These are phyloP conservation scores for Neohortaea acidophila DNA, from an alignment of 495 filamentous ascomycete species.

Conservation along the genomic window DNA sequence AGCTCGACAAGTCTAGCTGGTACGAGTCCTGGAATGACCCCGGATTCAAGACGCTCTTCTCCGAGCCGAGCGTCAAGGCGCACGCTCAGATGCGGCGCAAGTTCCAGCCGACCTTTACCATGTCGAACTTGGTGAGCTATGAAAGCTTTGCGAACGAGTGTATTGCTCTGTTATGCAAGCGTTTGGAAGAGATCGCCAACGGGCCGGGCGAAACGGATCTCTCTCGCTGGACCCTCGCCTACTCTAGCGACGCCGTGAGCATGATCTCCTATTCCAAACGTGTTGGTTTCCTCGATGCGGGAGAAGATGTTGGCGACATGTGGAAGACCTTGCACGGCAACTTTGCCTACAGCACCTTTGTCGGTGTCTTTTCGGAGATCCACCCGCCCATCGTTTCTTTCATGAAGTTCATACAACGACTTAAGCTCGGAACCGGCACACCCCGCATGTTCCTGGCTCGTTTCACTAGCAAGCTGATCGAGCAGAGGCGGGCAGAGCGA, in stretches of 20 bases:
- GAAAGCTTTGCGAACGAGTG: slow-evolving; percentile 41
- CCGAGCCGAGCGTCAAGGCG: slow-evolving; percentile 29
- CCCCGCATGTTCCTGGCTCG: not conserved
- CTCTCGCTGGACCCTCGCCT: slow-evolving; percentile 24
- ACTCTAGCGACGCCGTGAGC: slow-evolving; percentile 17
- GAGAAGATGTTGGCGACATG: slow-evolving; percentile 14
- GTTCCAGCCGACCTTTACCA: slow-evolving; percentile 35
- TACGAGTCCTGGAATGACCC: slow-evolving; percentile 1
- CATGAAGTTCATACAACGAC: not conserved
- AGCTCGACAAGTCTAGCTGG: slow-evolving; percentile 16
- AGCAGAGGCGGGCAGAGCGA: not conserved
- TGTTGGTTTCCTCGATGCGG: slow-evolving; percentile 18
- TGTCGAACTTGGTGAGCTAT: slow-evolving; percentile 39
- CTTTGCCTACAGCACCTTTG: slow-evolving; percentile 6
- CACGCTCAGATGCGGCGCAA: slow-evolving; percentile 25
- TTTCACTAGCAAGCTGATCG: not conserved
- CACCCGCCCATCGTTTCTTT: slow-evolving; percentile 4
- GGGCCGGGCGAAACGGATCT: slow-evolving; percentile 29
- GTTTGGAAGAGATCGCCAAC: slow-evolving; percentile 32
- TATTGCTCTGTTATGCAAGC: slow-evolving; percentile 31
- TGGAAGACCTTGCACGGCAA: slow-evolving; percentile 4
- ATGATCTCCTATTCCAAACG: slow-evolving; percentile 15
- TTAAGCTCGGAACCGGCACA: not conserved
- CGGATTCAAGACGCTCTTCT: slow-evolving; percentile 24
- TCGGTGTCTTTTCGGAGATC: slow-evolving; percentile 11